phyloP scores from a whole-genome alignment of 805 yeast genomes.

The Teunomyces cretensis region DNA sequence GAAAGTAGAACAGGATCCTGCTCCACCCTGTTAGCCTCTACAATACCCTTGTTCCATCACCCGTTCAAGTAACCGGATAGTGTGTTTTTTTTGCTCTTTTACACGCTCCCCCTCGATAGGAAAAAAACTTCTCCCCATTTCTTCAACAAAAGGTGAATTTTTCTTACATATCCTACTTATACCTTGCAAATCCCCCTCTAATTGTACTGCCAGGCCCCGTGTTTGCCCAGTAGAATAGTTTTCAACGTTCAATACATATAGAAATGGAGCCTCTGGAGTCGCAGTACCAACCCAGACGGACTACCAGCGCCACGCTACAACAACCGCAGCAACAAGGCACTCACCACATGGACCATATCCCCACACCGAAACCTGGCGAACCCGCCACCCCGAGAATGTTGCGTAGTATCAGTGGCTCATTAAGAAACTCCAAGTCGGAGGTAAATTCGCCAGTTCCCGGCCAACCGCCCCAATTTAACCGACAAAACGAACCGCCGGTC shows the following conservation, averaged over 20 bases:
- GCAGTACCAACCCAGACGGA: constrained; percentile 7
- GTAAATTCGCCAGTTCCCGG: constrained; percentile 9
- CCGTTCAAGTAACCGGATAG: background rate
- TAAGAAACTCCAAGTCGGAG: constrained; percentile 14
- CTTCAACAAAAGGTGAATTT: background rate
- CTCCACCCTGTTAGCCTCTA: too few species aligned
- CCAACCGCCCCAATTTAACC: constrained; percentile 4
- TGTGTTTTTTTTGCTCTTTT: background rate
- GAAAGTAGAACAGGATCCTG: background rate
- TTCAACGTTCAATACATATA: background rate
- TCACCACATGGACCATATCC: background rate
- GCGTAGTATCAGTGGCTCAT: constrained; percentile 51
- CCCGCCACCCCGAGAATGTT: constrained; percentile 75
- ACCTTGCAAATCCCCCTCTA: background rate
- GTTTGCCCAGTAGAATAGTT: background rate
- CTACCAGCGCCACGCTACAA: constrained; percentile 2
- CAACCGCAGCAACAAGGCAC: background rate
- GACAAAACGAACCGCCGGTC: constrained; percentile 1
- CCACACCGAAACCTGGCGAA: constrained; percentile 18
- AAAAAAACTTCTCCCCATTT: constrained; percentile 5
- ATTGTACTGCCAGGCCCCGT: background rate
- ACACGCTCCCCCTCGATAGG: constrained; percentile 5
- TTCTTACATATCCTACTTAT: background rate
- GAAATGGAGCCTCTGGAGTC: constrained; percentile 7
- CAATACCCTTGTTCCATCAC: background rate